These are phyloP conservation scores for Gaultheria prostrata DNA, from an alignment of 148 eudicot genomes.

Conservation along the genomic window DNA sequence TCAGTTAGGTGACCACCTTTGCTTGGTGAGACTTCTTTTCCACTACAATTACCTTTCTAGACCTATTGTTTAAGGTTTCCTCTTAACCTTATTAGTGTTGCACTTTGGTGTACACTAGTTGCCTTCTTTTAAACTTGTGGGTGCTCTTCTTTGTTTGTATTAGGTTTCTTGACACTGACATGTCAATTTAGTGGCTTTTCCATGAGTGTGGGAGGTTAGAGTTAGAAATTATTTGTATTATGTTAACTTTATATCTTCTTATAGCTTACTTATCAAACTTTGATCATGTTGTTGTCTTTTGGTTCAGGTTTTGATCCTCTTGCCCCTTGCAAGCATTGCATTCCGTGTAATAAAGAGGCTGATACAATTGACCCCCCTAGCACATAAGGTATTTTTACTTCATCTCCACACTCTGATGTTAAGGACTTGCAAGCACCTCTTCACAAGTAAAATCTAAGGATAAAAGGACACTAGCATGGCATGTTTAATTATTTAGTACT, in stretches of 20 bases:
- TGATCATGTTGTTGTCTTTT: neutral
- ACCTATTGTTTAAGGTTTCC: neutral
- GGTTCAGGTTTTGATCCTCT: conserved; percentile 70
- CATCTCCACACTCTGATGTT: neutral
- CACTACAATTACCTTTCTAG: neutral
- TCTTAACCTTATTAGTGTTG: neutral
- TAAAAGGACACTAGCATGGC: neutral
- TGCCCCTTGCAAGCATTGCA: conserved; percentile 88
- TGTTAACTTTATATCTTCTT: neutral
- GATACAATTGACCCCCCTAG: conserved; percentile 67
- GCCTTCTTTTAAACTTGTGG: neutral
- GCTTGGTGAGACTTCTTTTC: neutral
- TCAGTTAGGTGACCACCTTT: neutral
- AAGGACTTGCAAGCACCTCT: neutral
- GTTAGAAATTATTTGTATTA: neutral
- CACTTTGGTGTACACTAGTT: neutral
- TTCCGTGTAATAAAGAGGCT: conserved; percentile 72
- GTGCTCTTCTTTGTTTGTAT: neutral
- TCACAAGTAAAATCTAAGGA: neutral
- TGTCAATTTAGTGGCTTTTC: neutral
- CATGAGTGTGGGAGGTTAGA: neutral
- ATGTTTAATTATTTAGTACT: neutral
- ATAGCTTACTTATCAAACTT: neutral
- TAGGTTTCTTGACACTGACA: neutral
- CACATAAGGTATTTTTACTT: conserved; percentile 51